phyloP scores from a whole-genome alignment of 2,329 filamentous ascomycete genomes.

The Trichoderma sp. region DNA sequence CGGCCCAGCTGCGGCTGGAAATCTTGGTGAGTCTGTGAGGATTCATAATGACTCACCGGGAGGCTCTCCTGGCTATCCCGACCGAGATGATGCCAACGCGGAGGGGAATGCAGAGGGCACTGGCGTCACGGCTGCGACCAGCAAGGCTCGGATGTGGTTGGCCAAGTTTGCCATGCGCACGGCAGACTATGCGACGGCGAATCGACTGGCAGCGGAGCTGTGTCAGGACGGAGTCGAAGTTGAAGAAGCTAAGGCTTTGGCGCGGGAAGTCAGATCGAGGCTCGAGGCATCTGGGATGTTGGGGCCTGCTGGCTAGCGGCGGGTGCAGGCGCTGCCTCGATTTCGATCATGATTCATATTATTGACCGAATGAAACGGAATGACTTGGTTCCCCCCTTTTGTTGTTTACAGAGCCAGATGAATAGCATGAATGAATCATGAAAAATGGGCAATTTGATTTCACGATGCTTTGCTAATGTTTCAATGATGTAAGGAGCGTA shows the following conservation, averaged over 20 bases:
- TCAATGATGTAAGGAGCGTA: slow-evolving; percentile 11
- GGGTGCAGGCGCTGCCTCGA: slow-evolving; percentile 1
- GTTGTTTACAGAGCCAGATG: background rate
- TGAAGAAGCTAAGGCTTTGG: slow-evolving; percentile 91
- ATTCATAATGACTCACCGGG: slow-evolving; percentile 55
- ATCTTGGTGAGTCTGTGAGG: slow-evolving; percentile 49
- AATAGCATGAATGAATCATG: background rate
- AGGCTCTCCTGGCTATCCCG: slow-evolving; percentile 39
- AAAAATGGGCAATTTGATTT: background rate
- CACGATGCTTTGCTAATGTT: background rate
- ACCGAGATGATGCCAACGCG: slow-evolving; percentile 31
- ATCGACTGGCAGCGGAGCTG: slow-evolving; percentile 81
- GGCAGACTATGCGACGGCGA: slow-evolving; percentile 72
- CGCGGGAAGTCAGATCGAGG: slow-evolving; percentile 78
- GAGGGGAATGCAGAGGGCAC: slow-evolving; percentile 55
- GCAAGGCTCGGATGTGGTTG: slow-evolving; percentile 90
- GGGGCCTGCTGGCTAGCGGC: slow-evolving; percentile 26
- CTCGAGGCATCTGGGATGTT: slow-evolving; percentile 54
- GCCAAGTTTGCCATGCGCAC: slow-evolving; percentile 75
- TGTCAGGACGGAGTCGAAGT: slow-evolving; percentile 96
- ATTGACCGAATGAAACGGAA: background rate
- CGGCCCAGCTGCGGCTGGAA: slow-evolving; percentile 43
- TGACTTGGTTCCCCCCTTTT: background rate
- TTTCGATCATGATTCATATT: background rate
- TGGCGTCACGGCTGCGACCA: slow-evolving; percentile 87